Conservation (phyloP, 2,329 filamentous ascomycete species). For the Ploettnerulaceae sp. region DNA sequence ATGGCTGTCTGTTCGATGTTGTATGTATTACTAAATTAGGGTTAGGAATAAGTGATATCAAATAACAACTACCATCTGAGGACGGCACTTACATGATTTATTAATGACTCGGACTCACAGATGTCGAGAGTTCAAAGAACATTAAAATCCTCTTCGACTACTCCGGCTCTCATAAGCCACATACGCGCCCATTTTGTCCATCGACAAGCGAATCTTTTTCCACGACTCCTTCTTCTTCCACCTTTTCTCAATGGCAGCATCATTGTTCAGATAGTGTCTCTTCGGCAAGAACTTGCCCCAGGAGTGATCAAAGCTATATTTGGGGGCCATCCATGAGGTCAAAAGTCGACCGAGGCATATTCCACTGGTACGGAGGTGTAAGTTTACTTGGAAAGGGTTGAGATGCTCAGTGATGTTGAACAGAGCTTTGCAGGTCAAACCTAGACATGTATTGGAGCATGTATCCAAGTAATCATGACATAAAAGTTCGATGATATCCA, state of each 20-base stretch:
- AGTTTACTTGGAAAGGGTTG: slow-evolving; percentile 6
- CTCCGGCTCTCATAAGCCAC: slow-evolving; percentile 6
- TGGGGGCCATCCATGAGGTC: slow-evolving; percentile 12
- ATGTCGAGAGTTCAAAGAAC: background rate
- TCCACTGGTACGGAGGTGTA: slow-evolving; percentile 7
- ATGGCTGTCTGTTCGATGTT: too few species aligned
- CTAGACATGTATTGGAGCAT: slow-evolving; percentile 5
- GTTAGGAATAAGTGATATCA: too few species aligned
- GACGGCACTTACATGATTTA: background rate
- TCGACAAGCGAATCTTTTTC: slow-evolving; percentile 1
- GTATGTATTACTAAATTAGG: too few species aligned
- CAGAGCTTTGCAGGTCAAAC: slow-evolving; percentile 9
- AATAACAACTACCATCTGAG: background rate
- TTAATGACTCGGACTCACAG: background rate
- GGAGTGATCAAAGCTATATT: slow-evolving; percentile 14
- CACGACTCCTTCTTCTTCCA: slow-evolving; percentile 13
- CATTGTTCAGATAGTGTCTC: background rate
- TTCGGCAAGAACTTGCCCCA: slow-evolving; percentile 10
- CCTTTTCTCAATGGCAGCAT: slow-evolving; percentile 2
- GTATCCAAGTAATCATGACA: slow-evolving; percentile 10
- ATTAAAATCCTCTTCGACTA: background rate
- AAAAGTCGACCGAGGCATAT: slow-evolving; percentile 11
- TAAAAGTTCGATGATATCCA: slow-evolving; percentile 5
- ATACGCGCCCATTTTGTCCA: slow-evolving; percentile 4
- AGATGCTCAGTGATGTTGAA: slow-evolving; percentile 12